phyloP scores from a whole-genome alignment of 2,329 filamentous ascomycete genomes.

The Fusarium camptoceras region DNA sequence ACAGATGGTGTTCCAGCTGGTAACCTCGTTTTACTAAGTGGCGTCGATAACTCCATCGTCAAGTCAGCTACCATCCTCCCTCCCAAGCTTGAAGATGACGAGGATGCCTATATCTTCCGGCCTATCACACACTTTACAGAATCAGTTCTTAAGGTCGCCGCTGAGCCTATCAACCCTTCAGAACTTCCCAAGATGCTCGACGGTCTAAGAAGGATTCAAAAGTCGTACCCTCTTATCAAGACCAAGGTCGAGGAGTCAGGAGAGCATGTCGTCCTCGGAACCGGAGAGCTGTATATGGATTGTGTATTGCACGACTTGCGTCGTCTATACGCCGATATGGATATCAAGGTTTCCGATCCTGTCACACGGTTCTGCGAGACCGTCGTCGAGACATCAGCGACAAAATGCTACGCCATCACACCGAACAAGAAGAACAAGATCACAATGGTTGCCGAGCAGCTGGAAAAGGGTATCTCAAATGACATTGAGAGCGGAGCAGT shows the following conservation, averaged over 20 bases:
- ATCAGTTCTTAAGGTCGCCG: conserved; percentile 96
- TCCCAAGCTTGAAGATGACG: conserved; percentile 82
- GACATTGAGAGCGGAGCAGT: conserved; percentile 94
- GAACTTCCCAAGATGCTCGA: conserved; percentile 99
- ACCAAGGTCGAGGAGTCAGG: conserved; percentile 99
- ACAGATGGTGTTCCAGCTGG: conserved; percentile 93
- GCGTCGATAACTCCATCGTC: conserved; percentile 97
- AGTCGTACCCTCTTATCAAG: conserved; percentile 93
- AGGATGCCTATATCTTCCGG: conserved; percentile 95
- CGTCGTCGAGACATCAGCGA: conserved; percentile 95
- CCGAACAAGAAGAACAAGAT: conserved; percentile 99
- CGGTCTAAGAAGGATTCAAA: conserved; percentile 95
- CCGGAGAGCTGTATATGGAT: conserved; percentile 99
- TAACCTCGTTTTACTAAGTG: conserved; percentile 90
- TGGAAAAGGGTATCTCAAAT: conserved; percentile 93
- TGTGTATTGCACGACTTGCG: conserved; percentile 96
- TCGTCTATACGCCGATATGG: conserved; percentile 96
- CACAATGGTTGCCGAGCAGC: conserved; percentile 96
- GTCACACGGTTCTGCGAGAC: conserved; percentile 98
- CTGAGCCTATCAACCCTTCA: conserved; percentile 97
- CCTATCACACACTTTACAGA: conserved; percentile 95
- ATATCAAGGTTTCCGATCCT: conserved; percentile 97
- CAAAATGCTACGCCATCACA: conserved; percentile 97
- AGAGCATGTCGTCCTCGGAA: conserved; percentile 94
- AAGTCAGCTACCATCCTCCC: conserved; percentile 94